These are phyloP conservation scores for Leccinum fallax DNA, from an alignment of 1,284 basidiomycete species.

Conservation along the genomic window DNA sequence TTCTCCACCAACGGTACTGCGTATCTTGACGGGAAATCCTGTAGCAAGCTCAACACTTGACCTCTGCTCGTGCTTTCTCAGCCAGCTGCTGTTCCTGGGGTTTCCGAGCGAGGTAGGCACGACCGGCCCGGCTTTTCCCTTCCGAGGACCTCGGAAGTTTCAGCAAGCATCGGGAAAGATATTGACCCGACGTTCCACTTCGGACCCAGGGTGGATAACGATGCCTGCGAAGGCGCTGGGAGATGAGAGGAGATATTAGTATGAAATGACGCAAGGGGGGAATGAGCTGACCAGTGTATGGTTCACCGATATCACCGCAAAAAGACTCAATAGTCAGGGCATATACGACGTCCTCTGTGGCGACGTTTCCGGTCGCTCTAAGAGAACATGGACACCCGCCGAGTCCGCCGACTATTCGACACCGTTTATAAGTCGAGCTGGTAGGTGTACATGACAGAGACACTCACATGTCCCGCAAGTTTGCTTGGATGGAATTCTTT, in stretches of 20 bases:
- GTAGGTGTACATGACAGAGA: neutral
- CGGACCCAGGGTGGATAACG: constrained; percentile 13
- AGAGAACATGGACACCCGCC: too few species aligned
- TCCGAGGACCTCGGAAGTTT: constrained; percentile 64
- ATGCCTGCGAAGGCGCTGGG: constrained; percentile 7
- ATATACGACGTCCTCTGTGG: too few species aligned
- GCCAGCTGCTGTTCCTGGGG: constrained; percentile 37
- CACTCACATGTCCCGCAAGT: constrained; percentile 73
- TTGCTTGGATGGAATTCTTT: constrained; percentile 55
- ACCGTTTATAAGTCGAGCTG: neutral
- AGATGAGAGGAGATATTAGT: neutral
- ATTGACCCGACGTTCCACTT: constrained; percentile 66
- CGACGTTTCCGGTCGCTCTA: too few species aligned
- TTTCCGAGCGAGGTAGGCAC: constrained; percentile 67
- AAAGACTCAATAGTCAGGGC: constrained; percentile 7
- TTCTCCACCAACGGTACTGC: neutral
- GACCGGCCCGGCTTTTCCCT: constrained; percentile 81
- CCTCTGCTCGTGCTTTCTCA: constrained; percentile 21
- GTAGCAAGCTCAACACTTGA: constrained; percentile 9
- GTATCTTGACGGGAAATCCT: neutral
- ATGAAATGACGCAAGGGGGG: too few species aligned
- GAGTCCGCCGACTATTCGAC: constrained; percentile 40
- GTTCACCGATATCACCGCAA: constrained; percentile 25
- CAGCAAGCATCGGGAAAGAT: constrained; percentile 67
- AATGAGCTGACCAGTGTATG: constrained; percentile 20